Evolutionary conservation across 352 stramenopile species (phyloP), one percentile per base, ranked within the genome.

Genomic region (Pythium sp.): DNA sequence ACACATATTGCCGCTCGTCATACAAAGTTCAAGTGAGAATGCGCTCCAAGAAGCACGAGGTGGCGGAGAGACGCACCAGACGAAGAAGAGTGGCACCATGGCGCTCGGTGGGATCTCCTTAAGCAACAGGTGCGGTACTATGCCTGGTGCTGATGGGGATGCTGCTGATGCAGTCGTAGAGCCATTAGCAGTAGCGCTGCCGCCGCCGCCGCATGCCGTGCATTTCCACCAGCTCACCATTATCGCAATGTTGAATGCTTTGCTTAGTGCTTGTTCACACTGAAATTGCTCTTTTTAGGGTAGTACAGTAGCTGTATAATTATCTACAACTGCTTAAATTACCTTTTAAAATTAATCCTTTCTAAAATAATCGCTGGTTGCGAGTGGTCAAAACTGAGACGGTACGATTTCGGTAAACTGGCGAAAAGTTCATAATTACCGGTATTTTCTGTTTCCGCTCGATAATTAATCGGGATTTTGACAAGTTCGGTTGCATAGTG

Each of bases 71-170:
- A 61, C 63, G 41, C 49, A 74, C 72, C 72, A 78, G 57, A 62
- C 30, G 22, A 78, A 63, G 28, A 66, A 65, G 18, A 75, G 64
- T 34, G 69, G 72, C 9, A 58, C 53, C 36, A 65, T 51, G 12
- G 65, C 24, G 20, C 26, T 63, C 4, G 32, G 11, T 1, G 69
- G 69, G 28, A 72, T 41, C 58, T 68, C 36, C 4, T 49, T 46
- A 14, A 73, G 62, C 36, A 56, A 3, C 34, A 67, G 51, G 18
- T 28, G 49, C 5, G 41, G 14, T 38, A 8, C 34, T 12, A 9
- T 38, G 4, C 5, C 41, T 47, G 5, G 14, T 47, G 15, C 0
- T n/a, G 15, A n/a, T 47, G 41, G 12, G 7, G 41, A 15, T 20
- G 38, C 3, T 47, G 38, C 38, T 47, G 41, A 15, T n/a, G 41